Evolutionary conservation across 306 rosid genomes (phyloP), one percentile per base, ranked within the genome.

Genomic region (Pterocarpus santalinus): DNA sequence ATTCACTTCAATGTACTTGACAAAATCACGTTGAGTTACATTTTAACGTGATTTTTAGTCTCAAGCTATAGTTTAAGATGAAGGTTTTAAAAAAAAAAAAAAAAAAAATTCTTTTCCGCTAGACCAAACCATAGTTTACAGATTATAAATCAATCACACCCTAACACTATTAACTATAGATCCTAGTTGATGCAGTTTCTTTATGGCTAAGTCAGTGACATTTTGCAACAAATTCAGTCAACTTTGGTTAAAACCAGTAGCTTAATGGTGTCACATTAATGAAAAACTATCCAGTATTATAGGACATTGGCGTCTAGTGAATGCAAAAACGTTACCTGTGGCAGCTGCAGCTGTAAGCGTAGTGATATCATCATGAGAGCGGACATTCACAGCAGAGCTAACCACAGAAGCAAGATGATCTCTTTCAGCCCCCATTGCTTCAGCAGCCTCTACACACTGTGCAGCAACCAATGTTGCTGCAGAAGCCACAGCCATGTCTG

Each of bases 311-410:
- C 10, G 32, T 1, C 13, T 1, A 61, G 60, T 36, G 55, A 51
- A 80, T 62, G 49, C 46, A 71, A 0, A 62, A 80, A 72, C 8
- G 60, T 2, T 84, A 93, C 99, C 99, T 32, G 99, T 95, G 60
- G 99, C 99, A 35, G 99, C 99, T 5, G 97, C 99, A n/a, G 99
- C 99, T 1, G 97, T 91, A n/a, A 95, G 98, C 36, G 98, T 95
- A 7, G 92, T 80, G 63, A 95, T 93, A 68, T 93, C 98, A 64
- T 95, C 99, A 52, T 89, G 85, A 15, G 99, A 95, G 44, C 84
- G 87, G 8, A 95, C 96, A 82, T 95, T 93, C 9, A 95, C 99
- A 28, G 99, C 99, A 16, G 99, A 95, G 85, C 97, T 90, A 16
- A 95, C 88, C 8, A 93, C 93, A 1, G 94, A 86, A 70, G 98